phyloP scores from a whole-genome alignment of 495 filamentous ascomycete genomes.

The Amniculicola lignicola region DNA sequence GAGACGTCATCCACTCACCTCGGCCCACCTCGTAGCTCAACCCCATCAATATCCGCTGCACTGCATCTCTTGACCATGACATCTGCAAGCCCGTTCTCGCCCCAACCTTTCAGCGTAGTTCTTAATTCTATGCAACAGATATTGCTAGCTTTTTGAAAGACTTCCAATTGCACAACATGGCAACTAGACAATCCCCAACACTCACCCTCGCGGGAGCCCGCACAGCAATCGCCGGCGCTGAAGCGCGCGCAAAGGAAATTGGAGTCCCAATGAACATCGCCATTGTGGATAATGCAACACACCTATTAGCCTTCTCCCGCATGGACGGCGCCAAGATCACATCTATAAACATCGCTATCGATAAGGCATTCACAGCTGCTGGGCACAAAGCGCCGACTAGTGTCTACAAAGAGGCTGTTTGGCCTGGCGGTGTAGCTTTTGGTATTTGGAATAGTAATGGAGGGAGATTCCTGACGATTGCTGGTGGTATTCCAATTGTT shows the following conservation, averaged over 20 bases:
- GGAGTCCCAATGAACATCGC: conserved; percentile 44
- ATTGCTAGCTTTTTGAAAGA: too few species aligned
- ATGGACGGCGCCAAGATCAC: conserved; percentile 45
- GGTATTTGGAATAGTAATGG: conserved; percentile 42
- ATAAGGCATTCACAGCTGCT: conserved; percentile 45
- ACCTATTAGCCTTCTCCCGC: conserved; percentile 42
- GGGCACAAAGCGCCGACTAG: conserved; percentile 42
- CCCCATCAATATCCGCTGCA: too few species aligned
- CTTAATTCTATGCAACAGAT: too few species aligned
- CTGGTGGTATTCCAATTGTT: conserved; percentile 40
- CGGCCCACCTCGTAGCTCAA: too few species aligned
- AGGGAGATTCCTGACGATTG: conserved; percentile 41
- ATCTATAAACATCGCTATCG: conserved; percentile 43
- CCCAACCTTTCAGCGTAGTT: too few species aligned
- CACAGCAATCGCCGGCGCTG: conserved; percentile 36
- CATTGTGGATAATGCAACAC: conserved; percentile 37
- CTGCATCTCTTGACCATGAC: too few species aligned
- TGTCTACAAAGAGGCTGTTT: conserved; percentile 38
- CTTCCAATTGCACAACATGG: conserved; percentile 15
- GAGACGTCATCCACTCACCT: too few species aligned
- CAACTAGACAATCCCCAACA: conserved; percentile 27
- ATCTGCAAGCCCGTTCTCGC: too few species aligned
- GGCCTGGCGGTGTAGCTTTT: conserved; percentile 42
- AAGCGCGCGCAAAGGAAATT: conserved; percentile 36
- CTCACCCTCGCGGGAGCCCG: conserved; percentile 41